Percentiles rank a stretch among this genome's conserved stretches.
These are phyloP conservation scores for Trichocladium antarcticum DNA, from an alignment of 495 filamentous ascomycete species.

Conservation along the genomic window DNA sequence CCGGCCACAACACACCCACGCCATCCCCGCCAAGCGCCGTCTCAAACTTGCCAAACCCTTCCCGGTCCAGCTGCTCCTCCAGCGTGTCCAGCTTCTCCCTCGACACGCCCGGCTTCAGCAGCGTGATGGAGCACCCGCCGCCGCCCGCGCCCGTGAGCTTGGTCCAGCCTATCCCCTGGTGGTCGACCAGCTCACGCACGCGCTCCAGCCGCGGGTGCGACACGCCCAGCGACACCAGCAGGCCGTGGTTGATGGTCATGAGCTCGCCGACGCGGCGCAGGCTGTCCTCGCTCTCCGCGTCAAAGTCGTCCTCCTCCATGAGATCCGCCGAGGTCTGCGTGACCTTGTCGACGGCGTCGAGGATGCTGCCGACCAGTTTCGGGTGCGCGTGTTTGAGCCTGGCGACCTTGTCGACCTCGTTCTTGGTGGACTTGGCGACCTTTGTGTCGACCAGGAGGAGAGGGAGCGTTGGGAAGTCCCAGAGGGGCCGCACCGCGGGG, in stretches of 20 bases:
- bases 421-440: conserved; percentile 67
- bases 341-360: conserved; percentile 74
- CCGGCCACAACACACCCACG: conserved; percentile 85
- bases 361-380: conserved; percentile 59
- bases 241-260: conserved; percentile 84
- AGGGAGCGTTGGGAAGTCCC: conserved; percentile 80
- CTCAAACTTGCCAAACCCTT: conserved; percentile 74
- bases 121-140: conserved; percentile 86
- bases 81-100: conserved; percentile 46
- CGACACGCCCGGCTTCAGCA: conserved; percentile 54
- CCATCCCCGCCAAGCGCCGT: conserved; percentile 85
- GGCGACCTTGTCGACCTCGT: conserved; percentile 77
- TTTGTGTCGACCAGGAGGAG: conserved; percentile 80
- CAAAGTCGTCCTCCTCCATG: conserved; percentile 53
- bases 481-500: conserved; percentile 63
- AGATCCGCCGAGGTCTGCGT: conserved; percentile 62
- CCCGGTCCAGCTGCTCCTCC: conserved; percentile 53
- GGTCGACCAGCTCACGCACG: conserved; percentile 82
- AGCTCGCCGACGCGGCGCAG: conserved; percentile 68
- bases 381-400: conserved; percentile 57
- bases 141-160: conserved; percentile 94
- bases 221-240: conserved; percentile 77
- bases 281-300: conserved; percentile 44
- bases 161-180: conserved; percentile 86
- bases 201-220: conserved; percentile 89